Evolutionary conservation across 1,284 basidiomycete species (phyloP).

Genomic region (Pseudozyma pruni): DNA sequence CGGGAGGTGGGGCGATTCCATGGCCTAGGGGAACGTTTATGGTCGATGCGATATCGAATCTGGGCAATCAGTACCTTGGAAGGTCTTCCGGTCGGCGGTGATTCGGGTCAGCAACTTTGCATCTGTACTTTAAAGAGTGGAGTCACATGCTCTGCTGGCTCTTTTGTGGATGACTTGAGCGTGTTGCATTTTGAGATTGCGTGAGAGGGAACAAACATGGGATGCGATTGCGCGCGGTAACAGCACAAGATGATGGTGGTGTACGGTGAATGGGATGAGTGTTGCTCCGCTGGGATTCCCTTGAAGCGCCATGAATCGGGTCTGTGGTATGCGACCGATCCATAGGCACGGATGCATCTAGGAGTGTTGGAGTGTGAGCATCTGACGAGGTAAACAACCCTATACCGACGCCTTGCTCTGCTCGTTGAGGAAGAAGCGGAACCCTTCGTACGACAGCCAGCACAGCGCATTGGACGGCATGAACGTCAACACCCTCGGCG

Average conservation of each 20-base stretch:
- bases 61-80: constrained; percentile 46
- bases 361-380: not conserved
- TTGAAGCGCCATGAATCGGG: not conserved
- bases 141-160: not conserved
- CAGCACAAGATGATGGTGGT: constrained; percentile 17
- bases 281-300: not conserved
- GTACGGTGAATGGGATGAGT: not conserved
- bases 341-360: constrained; percentile 8
- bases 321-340: not conserved
- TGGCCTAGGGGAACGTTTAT: constrained; percentile 49
- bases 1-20: constrained; percentile 14
- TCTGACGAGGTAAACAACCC: not conserved
- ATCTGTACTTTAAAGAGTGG: constrained; percentile 21
- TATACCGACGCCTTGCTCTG: constrained; percentile 42
- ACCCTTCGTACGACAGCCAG: constrained; percentile 76
- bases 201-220: constrained; percentile 14
- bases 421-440: constrained; percentile 65
- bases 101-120: not conserved
- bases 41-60: constrained; percentile 44
- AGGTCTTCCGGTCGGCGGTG: constrained; percentile 28
- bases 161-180: constrained; percentile 9
- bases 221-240: constrained; percentile 21
- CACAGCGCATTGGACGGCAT: constrained; percentile 98
- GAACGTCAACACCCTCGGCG: constrained; percentile 91
- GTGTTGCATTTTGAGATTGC: constrained; percentile 4